Base-by-base conservation (phyloP, 306 rosid species). In the apple (Malus domestica) region DNA sequence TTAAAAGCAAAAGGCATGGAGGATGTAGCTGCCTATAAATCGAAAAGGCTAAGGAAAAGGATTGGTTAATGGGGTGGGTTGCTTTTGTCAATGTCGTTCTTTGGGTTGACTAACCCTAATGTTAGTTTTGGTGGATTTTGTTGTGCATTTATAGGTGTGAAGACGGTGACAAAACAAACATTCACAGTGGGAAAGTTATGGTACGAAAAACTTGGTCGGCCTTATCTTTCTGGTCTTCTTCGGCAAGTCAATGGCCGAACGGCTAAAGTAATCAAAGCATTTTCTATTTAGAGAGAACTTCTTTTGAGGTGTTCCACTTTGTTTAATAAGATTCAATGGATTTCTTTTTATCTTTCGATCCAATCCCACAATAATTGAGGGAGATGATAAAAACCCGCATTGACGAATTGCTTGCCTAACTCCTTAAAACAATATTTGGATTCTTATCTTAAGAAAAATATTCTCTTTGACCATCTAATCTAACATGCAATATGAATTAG, bases 271-370 rank as follows among this genome's bases (percentile, higher is more conserved):
- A 60, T 51, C 55, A 62, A 46, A 25, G 59, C 61, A 44, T 4
- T 38, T 38, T 8, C 49, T 77, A 2, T 14, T 38, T 10, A 22
- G 63, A 58, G 6, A 32, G 30, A 73, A 78, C 70, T 73, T 73
- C 80, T 67, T 67, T 67, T 64, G 52, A 66, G 54, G 74, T 57
- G 61, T 67, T 67, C 79, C 73, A 68, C 46, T 67, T 73, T 62
- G 65, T 73, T 67, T 7, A 15, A 27, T 27, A 27, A n/a, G 6
- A 66, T 72, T 67, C 25, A 42, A 44, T 14, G 68, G 10, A 65
- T 67, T 61, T 40, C 65, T 8, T 60, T 55, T 30, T 16, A 45
- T 71, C 61, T 52, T 38, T 63, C 51, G 67, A 62, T 63, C 35
- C 49, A 62, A 71, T 78, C 78, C 61, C 78, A 66, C 25, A 15